Evolutionary conservation across 2,329 filamentous ascomycete genomes (phyloP).

Genomic region (Botrytis fabae): DNA sequence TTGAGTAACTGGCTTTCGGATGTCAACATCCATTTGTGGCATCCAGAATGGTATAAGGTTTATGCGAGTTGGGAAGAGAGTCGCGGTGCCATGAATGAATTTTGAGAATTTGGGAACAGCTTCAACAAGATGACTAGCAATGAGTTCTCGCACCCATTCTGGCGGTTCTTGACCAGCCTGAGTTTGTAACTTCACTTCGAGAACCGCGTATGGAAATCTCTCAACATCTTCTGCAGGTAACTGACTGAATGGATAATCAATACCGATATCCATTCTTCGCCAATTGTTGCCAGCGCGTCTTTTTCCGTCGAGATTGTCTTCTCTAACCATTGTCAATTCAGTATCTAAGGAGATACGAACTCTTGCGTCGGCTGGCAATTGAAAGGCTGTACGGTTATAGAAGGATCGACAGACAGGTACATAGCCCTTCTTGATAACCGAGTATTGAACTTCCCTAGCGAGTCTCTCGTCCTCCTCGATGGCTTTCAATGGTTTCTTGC

Average conservation of each 20-base stretch:
- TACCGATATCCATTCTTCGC: constrained; percentile 95
- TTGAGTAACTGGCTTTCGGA: constrained; percentile 86
- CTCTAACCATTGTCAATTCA: constrained; percentile 89
- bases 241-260: constrained; percentile 92
- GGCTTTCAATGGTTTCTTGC: constrained; percentile 88
- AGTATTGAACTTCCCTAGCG: constrained; percentile 91
- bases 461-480: constrained; percentile 89
- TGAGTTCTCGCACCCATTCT: constrained; percentile 93
- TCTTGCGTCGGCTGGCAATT: constrained; percentile 91
- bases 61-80: constrained; percentile 82
- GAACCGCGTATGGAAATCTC: constrained; percentile 90
- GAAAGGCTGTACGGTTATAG: constrained; percentile 97
- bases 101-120: constrained; percentile 99
- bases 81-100: constrained; percentile 94
- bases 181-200: constrained; percentile 97
- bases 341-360: constrained; percentile 97
- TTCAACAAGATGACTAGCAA: constrained; percentile 90
- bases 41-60: constrained; percentile 94
- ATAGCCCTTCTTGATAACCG: constrained; percentile 82
- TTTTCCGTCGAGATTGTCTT: constrained; percentile 88
- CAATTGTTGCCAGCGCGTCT: constrained; percentile 82
- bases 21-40: constrained; percentile 97
- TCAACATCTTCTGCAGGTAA: constrained; percentile 81
- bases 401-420: constrained; percentile 91
- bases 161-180: constrained; percentile 93